Evolutionary conservation across 805 yeast genomes (phyloP), one percentile per base, ranked within the genome.

Genomic region (Candida qinlingensis): DNA sequence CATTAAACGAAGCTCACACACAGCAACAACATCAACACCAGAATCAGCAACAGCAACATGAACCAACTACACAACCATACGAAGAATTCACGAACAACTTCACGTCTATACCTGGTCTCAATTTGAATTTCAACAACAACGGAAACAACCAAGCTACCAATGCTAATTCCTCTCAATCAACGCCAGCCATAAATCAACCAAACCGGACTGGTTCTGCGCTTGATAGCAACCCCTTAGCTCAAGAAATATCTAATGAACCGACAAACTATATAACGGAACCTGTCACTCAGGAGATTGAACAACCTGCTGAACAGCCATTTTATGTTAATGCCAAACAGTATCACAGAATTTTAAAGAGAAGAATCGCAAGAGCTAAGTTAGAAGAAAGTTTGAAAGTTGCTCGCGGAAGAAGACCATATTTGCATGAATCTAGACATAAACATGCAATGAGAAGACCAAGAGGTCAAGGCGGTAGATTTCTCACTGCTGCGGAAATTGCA

Each of bases 371-470:
- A 46, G 97, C 97, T 6, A 86, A 83, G 65, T 75, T 94, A 37
- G 98, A 94, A 62, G 98, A 94, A 62, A 80, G 82, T 40, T 75
- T 92, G 54, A 85, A 88, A 61, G 87, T 87, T 5, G 91, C 94
- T 13, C 78, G 96, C 54, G 95, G 95, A 13, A 80, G 98, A 59
- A 85, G 85, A 63, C 97, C 98, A 10, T 92, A 95, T 66, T 67
- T 94, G 44, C 99, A 94, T 64, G 99, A 94, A 67, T 88, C 97
- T 19, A 77, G 99, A 59, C 99, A 94, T 66, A 92, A 94, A 65
- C 99, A 94, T 66, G 99, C 99, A 3, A 94, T 94, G 99, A 79
- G 98, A 63, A 79, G 99, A 65, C 98, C 99, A 12, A 80, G 99
- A 58, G 99, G 99, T 29, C 98, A 94, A 70, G 99, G 99, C 33